Evolutionary conservation across 2,329 filamentous ascomycete species (phyloP), one percentile per base, ranked within the genome.

Genomic region (Didymella exigua): DNA sequence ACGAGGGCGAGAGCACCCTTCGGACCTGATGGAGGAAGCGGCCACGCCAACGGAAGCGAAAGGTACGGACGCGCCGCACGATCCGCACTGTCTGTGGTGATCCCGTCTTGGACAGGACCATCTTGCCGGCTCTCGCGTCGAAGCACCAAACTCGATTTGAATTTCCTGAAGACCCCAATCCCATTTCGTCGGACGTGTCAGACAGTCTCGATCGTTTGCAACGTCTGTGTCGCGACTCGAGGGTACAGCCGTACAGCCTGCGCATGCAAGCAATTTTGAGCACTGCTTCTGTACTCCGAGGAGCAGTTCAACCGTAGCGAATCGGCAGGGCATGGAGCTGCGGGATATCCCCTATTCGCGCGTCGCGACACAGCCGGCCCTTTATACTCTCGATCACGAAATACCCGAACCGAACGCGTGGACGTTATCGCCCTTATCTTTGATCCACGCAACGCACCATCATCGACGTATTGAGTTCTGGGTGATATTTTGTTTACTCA

Each of bases 401-500:
- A 42, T 53, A 53, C 37, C 43, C 33, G 18, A 53, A 47, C 16
- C 18, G 43, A 53, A 47, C 49, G 43, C 43, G 29, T 36, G 36
- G 4, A 16, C 23, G 36, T 53, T 53, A 53, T 53, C 49, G 27
- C 16, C 14, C 49, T 53, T 53, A 53, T 53, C 49, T 53, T 7
- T 34, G n/a, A 23, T 47, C 30, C 30, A 23, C 43, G 29, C 27
- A 36, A 29, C 13, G 14, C 10, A 23, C 13, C 43, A 38, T 31
- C 36, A 36, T 53, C 37, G 36, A 53, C 42, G 7, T 4, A 42
- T 30, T 30, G 30, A n/a, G 13, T 29, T 19, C 19, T 7, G 27
- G 11, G 23, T 26, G 49, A 11, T 18, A 8, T 29, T 18, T 10
- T 9, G 4, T 27, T 13, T 14, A 23, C 16, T 8, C n/a, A 36